Evolutionary conservation across 2,329 filamentous ascomycete genomes (phyloP), one percentile per base, ranked within the genome.

Genomic region (Phyllachora maydis): DNA sequence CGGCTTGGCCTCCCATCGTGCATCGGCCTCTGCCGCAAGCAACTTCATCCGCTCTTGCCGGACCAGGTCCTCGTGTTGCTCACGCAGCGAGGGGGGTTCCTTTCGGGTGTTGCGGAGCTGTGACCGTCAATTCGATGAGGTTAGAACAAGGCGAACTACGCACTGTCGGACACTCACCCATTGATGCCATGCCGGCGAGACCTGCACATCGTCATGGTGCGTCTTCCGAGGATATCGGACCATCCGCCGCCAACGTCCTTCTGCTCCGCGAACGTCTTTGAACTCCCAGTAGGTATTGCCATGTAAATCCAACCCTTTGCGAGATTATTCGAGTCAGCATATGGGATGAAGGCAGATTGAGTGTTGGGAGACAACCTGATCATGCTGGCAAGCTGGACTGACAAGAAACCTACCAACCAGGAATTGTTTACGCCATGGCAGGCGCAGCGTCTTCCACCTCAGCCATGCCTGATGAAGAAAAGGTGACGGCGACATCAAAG

Each of bases 211-310:
- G 35, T 54, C 60, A 36, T 54, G 50, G 40, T 65, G 62, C 3
- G 56, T 55, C 20, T 49, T 49, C 23, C 51, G 45, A 8, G 65
- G 64, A 42, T 64, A 68, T 34, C 64, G 39, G 23, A 71, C 65
- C 31, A 72, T 70, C 39, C 67, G 62, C 16, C 67, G 61, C 56
- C 60, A 63, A 32, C 62, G 59, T 16, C 40, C 34, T 21, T 50
- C 45, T 17, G 43, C 36, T 28, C 35, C 45, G 26, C 54, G 51
- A 5, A 46, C 35, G 32, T 69, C 58, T 28, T 55, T 56, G 46
- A 74, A 72, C 36, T 72, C 65, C 67, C 69, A 75, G 50, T 62
- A 75, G 4, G 68, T 72, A 47, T 74, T 73, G 26, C 67, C 66
- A 13, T 63, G 39, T 28, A 73, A 63, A 39, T 75, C 69, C 35